A percentile compares a stretch with the other conserved stretches of the same genome.
Conservation (phyloP, 2,329 filamentous ascomycete species). For the Fusarium verrucosum region DNA sequence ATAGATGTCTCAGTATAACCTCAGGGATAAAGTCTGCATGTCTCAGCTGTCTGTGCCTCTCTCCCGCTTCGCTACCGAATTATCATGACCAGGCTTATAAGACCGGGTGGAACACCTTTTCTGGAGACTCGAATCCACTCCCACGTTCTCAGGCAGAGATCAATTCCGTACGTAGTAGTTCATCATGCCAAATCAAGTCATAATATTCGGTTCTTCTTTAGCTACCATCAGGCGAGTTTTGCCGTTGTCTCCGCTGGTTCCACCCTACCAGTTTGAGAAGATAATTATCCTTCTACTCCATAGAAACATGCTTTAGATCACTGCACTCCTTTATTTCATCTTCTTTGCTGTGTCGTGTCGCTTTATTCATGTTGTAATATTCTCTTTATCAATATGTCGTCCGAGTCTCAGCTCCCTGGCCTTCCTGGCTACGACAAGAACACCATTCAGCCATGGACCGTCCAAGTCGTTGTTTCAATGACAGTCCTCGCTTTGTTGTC, state of each 20-base stretch:
- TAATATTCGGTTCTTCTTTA: background rate
- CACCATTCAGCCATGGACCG: constrained; percentile 55
- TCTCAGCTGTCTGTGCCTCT: background rate
- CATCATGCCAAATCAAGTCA: background rate
- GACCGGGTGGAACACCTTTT: background rate
- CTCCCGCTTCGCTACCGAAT: background rate
- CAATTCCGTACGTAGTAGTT: background rate
- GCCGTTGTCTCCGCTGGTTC: background rate
- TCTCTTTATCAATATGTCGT: constrained; percentile 13
- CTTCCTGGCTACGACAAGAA: constrained; percentile 37
- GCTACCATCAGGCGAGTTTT: background rate
- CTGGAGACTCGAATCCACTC: constrained; percentile 7
- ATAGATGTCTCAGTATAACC: background rate
- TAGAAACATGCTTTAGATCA: constrained; percentile 4
- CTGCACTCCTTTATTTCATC: background rate
- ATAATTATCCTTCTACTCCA: background rate
- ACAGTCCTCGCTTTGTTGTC: constrained; percentile 53
- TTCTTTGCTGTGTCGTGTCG: background rate
- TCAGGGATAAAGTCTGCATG: background rate
- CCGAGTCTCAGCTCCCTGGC: constrained; percentile 36
- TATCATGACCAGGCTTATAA: background rate
- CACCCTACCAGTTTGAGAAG: background rate
- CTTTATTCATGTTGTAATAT: background rate
- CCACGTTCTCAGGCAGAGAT: background rate
- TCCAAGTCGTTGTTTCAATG: constrained; percentile 53